Evolutionary conservation across 371 early-diverging fungal genomes (phyloP).

Genomic region (Circinella minor): DNA sequence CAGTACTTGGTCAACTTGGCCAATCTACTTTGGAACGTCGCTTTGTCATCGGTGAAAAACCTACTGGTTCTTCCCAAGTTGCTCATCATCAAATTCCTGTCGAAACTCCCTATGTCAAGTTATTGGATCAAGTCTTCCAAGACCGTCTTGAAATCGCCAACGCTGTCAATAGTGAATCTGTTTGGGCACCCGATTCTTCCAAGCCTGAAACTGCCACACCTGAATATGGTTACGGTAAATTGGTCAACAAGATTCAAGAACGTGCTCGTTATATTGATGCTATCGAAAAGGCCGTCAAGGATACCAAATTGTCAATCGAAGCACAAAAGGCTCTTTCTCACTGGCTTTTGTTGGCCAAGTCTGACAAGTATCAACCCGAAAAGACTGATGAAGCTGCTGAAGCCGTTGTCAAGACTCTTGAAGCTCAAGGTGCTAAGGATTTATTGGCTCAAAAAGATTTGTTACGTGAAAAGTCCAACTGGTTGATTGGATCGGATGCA

Average conservation of each 20-base stretch:
- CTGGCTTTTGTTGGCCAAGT: conserved; percentile 72
- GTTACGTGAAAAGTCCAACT: conserved; percentile 70
- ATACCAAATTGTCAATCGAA: conserved; percentile 50
- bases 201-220: conserved; percentile 64
- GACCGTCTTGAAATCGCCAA: conserved; percentile 83
- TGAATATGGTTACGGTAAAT: conserved; percentile 86
- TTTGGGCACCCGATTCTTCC: conserved; percentile 48
- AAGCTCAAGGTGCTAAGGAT: conserved; percentile 31
- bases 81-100: conserved; percentile 22
- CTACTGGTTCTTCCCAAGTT: conserved; percentile 15
- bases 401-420: conserved; percentile 39
- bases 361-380: conserved; percentile 54
- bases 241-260: conserved; percentile 70
- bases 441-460: conserved; percentile 45
- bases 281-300: conserved; percentile 62
- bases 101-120: conserved; percentile 80
- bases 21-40: conserved; percentile 33
- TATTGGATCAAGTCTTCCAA: conserved; percentile 80
- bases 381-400: conserved; percentile 40
- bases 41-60: conserved; percentile 40
- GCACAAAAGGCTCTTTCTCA: conserved; percentile 65
- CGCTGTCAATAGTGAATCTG: conserved; percentile 53
- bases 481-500: conserved; percentile 88
- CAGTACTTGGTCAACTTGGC: conserved; percentile 42
- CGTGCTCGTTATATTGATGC: conserved; percentile 71